These are phyloP conservation scores for Fusarium austroafricanum DNA, from an alignment of 2,329 filamentous ascomycete genomes.

Conservation along the genomic window DNA sequence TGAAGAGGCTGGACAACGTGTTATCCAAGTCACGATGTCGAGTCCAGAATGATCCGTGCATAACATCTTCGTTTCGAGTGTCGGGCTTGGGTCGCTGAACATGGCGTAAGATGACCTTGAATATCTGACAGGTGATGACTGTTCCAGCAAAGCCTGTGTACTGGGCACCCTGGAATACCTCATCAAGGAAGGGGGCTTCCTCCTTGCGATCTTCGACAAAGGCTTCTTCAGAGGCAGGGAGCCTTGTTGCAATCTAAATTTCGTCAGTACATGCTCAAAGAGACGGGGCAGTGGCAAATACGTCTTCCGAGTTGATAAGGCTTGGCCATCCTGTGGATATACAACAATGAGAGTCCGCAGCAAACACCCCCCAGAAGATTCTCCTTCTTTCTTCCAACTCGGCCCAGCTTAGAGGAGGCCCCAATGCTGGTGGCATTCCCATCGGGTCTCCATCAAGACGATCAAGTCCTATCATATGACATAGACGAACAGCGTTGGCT, in stretches of 20 bases:
- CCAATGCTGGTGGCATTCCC: slow-evolving; percentile 78
- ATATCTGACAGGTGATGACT: slow-evolving; percentile 79
- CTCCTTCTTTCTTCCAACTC: slow-evolving; percentile 81
- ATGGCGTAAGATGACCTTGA: slow-evolving; percentile 84
- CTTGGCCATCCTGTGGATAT: slow-evolving; percentile 93
- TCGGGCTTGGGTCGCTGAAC: slow-evolving; percentile 77
- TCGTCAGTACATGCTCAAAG: slow-evolving; percentile 7
- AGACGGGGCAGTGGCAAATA: slow-evolving; percentile 37
- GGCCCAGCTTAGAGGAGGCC: slow-evolving; percentile 81
- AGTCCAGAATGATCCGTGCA: slow-evolving; percentile 84
- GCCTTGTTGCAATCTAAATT: slow-evolving; percentile 74
- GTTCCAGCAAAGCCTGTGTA: slow-evolving; percentile 80
- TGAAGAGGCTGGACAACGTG: slow-evolving; percentile 78
- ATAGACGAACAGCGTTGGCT: slow-evolving; percentile 75
- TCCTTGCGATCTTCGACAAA: slow-evolving; percentile 76
- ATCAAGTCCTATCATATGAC: slow-evolving; percentile 88
- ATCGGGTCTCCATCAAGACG: slow-evolving; percentile 74
- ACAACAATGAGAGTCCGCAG: slow-evolving; percentile 84
- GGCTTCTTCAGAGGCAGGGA: slow-evolving; percentile 84
- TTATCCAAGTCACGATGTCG: slow-evolving; percentile 87
- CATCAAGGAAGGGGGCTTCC: slow-evolving; percentile 70
- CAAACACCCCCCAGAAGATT: slow-evolving; percentile 88
- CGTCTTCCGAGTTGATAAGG: slow-evolving; percentile 78
- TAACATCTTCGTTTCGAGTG: slow-evolving; percentile 79
- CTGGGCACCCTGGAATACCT: slow-evolving; percentile 70